Percentiles rank a stretch among this genome's conserved stretches.
These are phyloP conservation scores for Chaetothyriales sp. DNA, from an alignment of 2,329 filamentous ascomycete species.

Conservation along the genomic window DNA sequence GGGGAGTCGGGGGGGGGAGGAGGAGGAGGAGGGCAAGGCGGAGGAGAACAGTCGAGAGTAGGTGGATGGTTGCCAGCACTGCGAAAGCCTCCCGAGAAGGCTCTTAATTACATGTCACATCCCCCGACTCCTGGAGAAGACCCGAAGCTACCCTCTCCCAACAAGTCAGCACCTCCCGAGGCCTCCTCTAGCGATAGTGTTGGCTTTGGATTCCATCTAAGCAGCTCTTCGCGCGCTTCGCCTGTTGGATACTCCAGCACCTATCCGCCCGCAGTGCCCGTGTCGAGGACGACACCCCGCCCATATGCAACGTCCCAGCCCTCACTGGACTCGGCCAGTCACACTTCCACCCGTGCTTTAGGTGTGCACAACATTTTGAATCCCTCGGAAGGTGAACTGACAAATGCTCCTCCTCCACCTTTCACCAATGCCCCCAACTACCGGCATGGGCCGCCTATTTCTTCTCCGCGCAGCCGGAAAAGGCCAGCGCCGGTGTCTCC, in stretches of 20 bases:
- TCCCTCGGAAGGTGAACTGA: conserved; percentile 21
- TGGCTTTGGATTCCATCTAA: background rate
- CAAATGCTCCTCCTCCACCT: conserved; percentile 2
- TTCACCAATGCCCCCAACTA: conserved; percentile 4
- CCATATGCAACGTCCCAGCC: background rate
- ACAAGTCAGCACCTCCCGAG: conserved; percentile 1
- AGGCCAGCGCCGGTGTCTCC: conserved; percentile 13
- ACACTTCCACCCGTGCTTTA: conserved; percentile 19
- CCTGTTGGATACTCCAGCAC: background rate
- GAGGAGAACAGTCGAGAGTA: conserved; percentile 12
- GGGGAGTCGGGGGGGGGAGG: conserved; percentile 6
- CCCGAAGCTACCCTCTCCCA: conserved; percentile 3
- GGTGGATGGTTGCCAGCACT: conserved; percentile 12
- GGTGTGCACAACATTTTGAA: conserved; percentile 34
- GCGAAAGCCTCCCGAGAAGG: conserved; percentile 13
- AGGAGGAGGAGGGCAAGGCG: conserved; percentile 11
- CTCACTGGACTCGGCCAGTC: conserved; percentile 6
- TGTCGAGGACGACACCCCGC: background rate
- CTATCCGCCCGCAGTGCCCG: background rate
- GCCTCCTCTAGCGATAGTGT: background rate
- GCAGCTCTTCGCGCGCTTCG: background rate
- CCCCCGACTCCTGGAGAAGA: conserved; percentile 2
- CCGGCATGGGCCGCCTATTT: conserved; percentile 18
- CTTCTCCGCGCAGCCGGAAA: conserved; percentile 14
- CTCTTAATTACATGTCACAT: conserved; percentile 16